A percentile compares a stretch with the other conserved stretches of the same genome.
These are phyloP conservation scores for Nakazawaea ambrosiae DNA, from an alignment of 805 yeast genomes.

Conservation along the genomic window DNA sequence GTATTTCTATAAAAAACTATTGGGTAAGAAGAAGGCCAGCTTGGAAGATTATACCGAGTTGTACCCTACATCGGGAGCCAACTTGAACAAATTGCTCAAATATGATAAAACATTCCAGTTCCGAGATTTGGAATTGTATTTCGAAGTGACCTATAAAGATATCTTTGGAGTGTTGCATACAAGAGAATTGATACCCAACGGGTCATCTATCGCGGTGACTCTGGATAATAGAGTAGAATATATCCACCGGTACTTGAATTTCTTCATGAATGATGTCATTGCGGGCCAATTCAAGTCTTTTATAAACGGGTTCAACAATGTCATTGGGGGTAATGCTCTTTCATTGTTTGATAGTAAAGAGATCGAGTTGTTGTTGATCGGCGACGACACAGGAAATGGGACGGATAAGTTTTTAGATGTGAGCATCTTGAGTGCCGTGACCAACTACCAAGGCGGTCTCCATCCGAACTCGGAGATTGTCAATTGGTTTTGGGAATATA, in stretches of 20 bases:
- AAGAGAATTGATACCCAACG: slow-evolving; percentile 50
- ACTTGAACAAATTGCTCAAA: slow-evolving; percentile 39
- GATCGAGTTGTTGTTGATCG: slow-evolving; percentile 70
- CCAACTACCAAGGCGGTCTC: slow-evolving; percentile 67
- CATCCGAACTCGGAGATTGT: slow-evolving; percentile 34
- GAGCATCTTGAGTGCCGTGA: slow-evolving; percentile 57
- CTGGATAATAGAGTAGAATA: slow-evolving; percentile 50
- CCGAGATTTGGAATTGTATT: slow-evolving; percentile 40
- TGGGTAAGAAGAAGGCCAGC: slow-evolving; percentile 43
- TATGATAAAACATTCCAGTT: slow-evolving; percentile 34
- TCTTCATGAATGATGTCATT: slow-evolving; percentile 51
- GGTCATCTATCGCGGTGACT: slow-evolving; percentile 49
- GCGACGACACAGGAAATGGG: slow-evolving; percentile 41
- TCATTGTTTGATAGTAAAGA: slow-evolving; percentile 77
- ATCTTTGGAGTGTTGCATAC: slow-evolving; percentile 35
- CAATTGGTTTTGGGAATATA: slow-evolving; percentile 84
- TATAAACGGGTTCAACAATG: slow-evolving; percentile 63
- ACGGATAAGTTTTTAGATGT: slow-evolving; percentile 44
- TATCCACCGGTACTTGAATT: slow-evolving; percentile 55
- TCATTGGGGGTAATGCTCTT: slow-evolving; percentile 77
- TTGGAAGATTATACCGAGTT: slow-evolving; percentile 62
- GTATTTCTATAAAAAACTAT: slow-evolving; percentile 68
- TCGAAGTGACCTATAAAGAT: slow-evolving; percentile 55
- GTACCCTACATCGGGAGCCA: slow-evolving; percentile 59
- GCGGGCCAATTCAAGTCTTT: slow-evolving; percentile 49